phyloP scores from a whole-genome alignment of 2,329 filamentous ascomycete genomes.

The Arthrobotrys pseudoclavata region DNA sequence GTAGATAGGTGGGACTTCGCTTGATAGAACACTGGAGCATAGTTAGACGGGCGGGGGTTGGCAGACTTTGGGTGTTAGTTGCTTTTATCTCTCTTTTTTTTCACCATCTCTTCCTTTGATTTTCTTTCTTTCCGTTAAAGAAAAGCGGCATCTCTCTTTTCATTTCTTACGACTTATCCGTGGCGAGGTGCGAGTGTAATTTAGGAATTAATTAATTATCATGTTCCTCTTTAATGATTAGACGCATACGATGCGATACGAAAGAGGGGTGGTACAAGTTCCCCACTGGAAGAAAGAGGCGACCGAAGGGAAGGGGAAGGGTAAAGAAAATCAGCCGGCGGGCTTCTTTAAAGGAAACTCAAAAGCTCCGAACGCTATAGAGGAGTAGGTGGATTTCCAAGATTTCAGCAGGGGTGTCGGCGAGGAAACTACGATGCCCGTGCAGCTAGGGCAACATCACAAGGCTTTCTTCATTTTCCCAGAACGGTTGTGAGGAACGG shows the following conservation, averaged over 20 bases:
- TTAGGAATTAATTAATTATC: conserved; percentile 26
- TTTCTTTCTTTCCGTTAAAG: not conserved
- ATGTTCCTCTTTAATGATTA: not conserved
- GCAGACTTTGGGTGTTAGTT: conserved; percentile 39
- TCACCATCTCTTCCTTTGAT: not conserved
- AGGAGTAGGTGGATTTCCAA: conserved; percentile 6
- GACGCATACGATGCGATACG: not conserved
- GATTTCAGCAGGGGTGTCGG: conserved; percentile 19
- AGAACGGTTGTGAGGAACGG: not conserved
- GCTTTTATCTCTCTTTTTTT: not conserved
- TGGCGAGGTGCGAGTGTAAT: conserved; percentile 28
- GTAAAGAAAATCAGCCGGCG: not conserved
- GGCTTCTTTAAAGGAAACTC: conserved; percentile 26
- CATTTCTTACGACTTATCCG: conserved; percentile 3
- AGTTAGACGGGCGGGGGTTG: conserved; percentile 55
- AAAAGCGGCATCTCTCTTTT: conserved; percentile 26
- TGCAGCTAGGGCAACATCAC: conserved; percentile 54
- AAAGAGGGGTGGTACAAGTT: not conserved
- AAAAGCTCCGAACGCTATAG: conserved; percentile 25
- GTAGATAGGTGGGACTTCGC: conserved; percentile 40
- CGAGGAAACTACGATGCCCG: conserved; percentile 16
- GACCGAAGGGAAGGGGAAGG: not conserved
- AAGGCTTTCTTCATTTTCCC: conserved; percentile 37
- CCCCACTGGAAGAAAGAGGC: not conserved
- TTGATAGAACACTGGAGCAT: conserved; percentile 51